Conservation (phyloP, 164 flowering plant genomes). For the Chloranthus sessilifolius region DNA sequence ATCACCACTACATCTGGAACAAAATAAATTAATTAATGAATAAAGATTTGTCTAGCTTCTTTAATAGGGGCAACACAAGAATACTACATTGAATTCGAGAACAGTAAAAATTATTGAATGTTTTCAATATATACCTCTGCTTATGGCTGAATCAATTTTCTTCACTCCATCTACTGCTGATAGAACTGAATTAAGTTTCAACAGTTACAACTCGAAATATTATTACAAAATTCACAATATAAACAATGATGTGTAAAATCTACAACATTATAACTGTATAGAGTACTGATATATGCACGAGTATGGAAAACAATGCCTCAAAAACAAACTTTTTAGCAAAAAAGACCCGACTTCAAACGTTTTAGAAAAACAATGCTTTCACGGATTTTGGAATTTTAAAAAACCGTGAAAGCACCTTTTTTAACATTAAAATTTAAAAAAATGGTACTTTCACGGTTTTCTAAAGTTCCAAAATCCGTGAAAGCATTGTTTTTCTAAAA, state of each 20-base stretch:
- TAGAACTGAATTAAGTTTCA: constrained; percentile 14
- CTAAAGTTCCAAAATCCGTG: too few species aligned
- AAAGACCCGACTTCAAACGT: background rate
- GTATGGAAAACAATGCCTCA: too few species aligned
- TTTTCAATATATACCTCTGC: constrained; percentile 6
- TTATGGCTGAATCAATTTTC: constrained; percentile 6
- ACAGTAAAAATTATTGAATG: background rate
- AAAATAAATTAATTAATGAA: background rate
- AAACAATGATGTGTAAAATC: background rate
- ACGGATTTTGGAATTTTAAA: background rate
- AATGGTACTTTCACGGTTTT: too few species aligned
- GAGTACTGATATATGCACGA: background rate
- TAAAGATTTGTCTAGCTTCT: background rate
- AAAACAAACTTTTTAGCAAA: background rate
- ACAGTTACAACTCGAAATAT: background rate
- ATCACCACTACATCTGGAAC: constrained; percentile 20
- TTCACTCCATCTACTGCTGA: constrained; percentile 21
- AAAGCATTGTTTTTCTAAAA: too few species aligned
- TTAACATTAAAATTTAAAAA: background rate
- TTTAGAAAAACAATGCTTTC: background rate
- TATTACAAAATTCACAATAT: background rate
- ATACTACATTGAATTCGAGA: background rate
- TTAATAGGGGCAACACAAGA: background rate
- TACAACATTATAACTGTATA: background rate
- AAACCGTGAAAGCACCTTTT: background rate